A percentile compares a stretch with the other conserved stretches of the same genome.
These are phyloP conservation scores for Aspergillus bertholletiae DNA, from an alignment of 495 filamentous ascomycete species.

Conservation along the genomic window DNA sequence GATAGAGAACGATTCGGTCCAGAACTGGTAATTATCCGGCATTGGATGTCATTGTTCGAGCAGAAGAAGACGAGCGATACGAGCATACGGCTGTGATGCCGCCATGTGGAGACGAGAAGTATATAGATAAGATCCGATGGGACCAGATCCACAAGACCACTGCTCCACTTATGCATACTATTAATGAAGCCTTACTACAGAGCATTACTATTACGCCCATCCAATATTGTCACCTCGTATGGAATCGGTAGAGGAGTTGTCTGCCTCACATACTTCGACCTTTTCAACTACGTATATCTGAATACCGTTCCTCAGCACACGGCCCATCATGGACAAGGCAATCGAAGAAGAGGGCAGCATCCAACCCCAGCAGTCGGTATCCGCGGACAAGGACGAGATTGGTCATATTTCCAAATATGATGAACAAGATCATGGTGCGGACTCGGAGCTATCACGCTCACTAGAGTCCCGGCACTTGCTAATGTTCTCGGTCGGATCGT, in stretches of 20 bases:
- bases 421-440: slow-evolving; percentile 18
- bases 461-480: slow-evolving; percentile 29
- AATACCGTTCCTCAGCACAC: neutral
- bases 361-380: neutral
- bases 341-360: neutral
- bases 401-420: neutral
- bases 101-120: no score
- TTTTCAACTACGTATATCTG: neutral
- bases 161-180: no score
- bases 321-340: neutral
- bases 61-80: neutral
- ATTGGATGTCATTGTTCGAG: neutral
- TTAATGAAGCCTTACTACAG: no score
- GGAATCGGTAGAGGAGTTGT: neutral
- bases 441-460: slow-evolving; percentile 21
- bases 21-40: neutral
- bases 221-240: neutral
- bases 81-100: no score
- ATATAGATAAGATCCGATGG: neutral
- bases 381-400: neutral
- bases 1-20: neutral
- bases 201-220: no score
- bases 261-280: neutral
- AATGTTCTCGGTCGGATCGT: slow-evolving; percentile 32
- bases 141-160: no score